These are phyloP conservation scores for Cardamine chenopodiifolia DNA, from an alignment of 345 rosid genomes.

Conservation along the genomic window DNA sequence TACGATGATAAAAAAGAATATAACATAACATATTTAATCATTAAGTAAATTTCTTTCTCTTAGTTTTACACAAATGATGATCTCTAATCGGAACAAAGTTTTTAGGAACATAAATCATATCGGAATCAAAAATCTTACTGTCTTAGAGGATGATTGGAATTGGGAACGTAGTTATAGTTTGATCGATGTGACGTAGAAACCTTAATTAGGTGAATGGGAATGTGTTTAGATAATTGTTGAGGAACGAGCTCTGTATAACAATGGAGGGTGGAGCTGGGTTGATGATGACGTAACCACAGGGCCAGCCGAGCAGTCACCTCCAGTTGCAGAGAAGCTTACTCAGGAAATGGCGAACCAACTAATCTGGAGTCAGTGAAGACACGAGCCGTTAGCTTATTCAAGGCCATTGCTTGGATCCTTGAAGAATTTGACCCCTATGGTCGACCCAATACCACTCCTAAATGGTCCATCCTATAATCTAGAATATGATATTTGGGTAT, in stretches of 20 bases:
- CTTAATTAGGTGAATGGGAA: background rate
- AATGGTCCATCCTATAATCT: slow-evolving; percentile 55
- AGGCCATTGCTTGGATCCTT: slow-evolving; percentile 84
- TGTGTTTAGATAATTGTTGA: background rate
- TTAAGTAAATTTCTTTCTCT: too few species aligned
- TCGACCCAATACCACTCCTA: slow-evolving; percentile 79
- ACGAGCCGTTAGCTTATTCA: slow-evolving; percentile 76
- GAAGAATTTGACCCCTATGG: slow-evolving; percentile 78
- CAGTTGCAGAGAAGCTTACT: slow-evolving; percentile 67
- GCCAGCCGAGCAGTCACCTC: slow-evolving; percentile 12
- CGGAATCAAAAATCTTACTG: too few species aligned
- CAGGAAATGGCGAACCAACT: slow-evolving; percentile 64
- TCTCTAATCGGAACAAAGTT: too few species aligned
- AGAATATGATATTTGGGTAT: background rate
- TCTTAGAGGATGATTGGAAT: background rate
- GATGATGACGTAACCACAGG: background rate
- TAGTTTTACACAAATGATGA: too few species aligned
- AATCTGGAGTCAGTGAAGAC: slow-evolving; percentile 78
- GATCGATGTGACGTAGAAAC: background rate
- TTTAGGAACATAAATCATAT: too few species aligned
- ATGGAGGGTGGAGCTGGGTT: background rate
- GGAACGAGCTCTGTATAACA: background rate
- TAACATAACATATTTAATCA: too few species aligned
- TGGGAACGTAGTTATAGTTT: background rate
- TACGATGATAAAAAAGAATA: too few species aligned